Evolutionary conservation across 2,329 filamentous ascomycete species (phyloP), one percentile per base, ranked within the genome.

Genomic region (Paraphoma sp.): DNA sequence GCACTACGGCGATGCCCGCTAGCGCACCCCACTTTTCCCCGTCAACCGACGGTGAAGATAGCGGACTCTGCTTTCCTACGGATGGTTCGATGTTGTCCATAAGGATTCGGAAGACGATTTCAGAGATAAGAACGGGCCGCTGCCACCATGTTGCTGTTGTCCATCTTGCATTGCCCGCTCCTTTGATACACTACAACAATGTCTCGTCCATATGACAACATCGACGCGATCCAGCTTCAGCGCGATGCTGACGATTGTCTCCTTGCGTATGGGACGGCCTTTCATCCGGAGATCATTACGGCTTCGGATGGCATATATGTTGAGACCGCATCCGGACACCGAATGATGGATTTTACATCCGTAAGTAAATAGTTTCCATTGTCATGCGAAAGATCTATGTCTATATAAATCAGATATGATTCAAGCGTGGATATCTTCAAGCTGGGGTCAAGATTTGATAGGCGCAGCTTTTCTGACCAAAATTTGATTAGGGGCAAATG

Each of bases 281-380:
- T 71, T 38, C 59, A 72, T 31, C 64, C 66, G 1, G 69, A 74
- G 29, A 69, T 74, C 11, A 72, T 76, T 38, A 71, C 68, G 2
- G 64, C 59, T 2, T 62, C 67, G 1, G 48, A 70, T 33, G 69
- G 68, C 10, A 68, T 70, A 33, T 68, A 71, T 40, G 64, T 76
- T 6, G 63, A 74, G 45, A 72, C 71, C 6, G 62, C 64, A 4
- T 66, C 63, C 5, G 71, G 71, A 5, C 70, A 72, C 44, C 57
- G 67, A 3, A 72, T 75, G 64, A 68, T 76, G 53, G 72, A 75
- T 45, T 54, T 56, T 38, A 6, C 57, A 47, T n/a, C 30, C 10
- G 29, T 6, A 7, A 14, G 12, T 38, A 5, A 23, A 2, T 5
- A 3, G 5, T 23, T 23, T 23, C 5, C 23, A 23, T 5, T 3